Percentiles rank a stretch among this genome's conserved stretches.
These are phyloP conservation scores for Xylariaceae sp. DNA, from an alignment of 2,329 filamentous ascomycete genomes.

Conservation along the genomic window DNA sequence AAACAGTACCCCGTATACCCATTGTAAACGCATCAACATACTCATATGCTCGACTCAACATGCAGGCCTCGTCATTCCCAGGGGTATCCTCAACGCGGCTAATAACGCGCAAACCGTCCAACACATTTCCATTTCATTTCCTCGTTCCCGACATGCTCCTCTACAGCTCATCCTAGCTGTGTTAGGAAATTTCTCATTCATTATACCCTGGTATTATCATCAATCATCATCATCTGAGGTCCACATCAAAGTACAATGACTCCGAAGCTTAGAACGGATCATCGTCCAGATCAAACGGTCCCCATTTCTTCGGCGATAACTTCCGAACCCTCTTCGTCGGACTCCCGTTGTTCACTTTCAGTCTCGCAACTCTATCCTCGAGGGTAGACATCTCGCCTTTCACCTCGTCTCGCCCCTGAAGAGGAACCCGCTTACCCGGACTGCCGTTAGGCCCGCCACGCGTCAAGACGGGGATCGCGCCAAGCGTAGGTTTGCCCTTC, in stretches of 20 bases:
- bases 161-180: no score
- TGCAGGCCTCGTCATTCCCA: slow-evolving; percentile 4
- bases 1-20: not conserved
- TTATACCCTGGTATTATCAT: no score
- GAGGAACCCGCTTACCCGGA: slow-evolving; percentile 54
- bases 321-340: slow-evolving; percentile 50
- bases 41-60: not conserved
- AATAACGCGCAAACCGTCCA: slow-evolving; percentile 4
- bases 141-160: not conserved
- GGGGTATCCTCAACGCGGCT: slow-evolving; percentile 18
- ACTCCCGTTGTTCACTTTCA: slow-evolving; percentile 44
- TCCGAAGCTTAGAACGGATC: slow-evolving; percentile 33
- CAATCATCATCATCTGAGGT: not conserved
- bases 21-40: not conserved
- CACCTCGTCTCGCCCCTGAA: slow-evolving; percentile 48
- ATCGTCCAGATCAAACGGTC: slow-evolving; percentile 35
- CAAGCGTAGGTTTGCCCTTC: no score
- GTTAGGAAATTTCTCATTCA: no score
- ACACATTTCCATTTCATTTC: not conserved
- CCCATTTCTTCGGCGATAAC: slow-evolving; percentile 45
- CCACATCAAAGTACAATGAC: not conserved
- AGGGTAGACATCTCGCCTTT: slow-evolving; percentile 34
- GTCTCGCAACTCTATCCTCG: slow-evolving; percentile 45
- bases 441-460: slow-evolving; percentile 60
- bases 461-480: slow-evolving; percentile 59